Evolutionary conservation across 768 basidiomycete genomes (phyloP), one percentile per base, ranked within the genome.

Genomic region (Hericium erinaceus): DNA sequence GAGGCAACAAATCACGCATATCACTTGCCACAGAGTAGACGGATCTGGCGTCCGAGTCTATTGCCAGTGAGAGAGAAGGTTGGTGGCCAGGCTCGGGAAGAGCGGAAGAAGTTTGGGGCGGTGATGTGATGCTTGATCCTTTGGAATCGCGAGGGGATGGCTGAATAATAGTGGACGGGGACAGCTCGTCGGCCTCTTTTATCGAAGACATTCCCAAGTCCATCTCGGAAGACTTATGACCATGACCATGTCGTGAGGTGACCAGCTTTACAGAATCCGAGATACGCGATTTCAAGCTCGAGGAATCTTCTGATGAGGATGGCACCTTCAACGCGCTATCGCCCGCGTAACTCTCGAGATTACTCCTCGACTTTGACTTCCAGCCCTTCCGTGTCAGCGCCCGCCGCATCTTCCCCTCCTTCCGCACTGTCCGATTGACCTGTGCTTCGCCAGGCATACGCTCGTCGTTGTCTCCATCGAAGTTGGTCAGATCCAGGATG

Each of bases 401-500:
- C 41, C 88, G 75, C 8, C 81, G 74, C n/a, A 80, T 60, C 63
- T 76, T 80, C 13, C 87, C 87, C 65, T 84, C 80, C 65, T 81
- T 80, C 67, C 75, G 77, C 37, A 91, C 69, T 33, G 68, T 70
- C 28, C 70, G 66, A 54, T 77, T 83, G 24, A 91, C 71, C 58
- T 71, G 68, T 9, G 66, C 72, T 62, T 89, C 87, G 8, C 79
- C 84, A 2, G 81, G 81, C 18, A 81, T 68, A 15, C 73, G 70
- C 13, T 77, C 71, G 58, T 87, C 81, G 46, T 84, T 74, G 60
- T 92, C 89, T 24, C 87, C 88, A 59, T 90, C 86, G 64, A 89
- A 92, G 64, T 89, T 85, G 4, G 87, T 87, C 58, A 86, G 70
- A 61, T 90, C 86, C 4, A 86, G 69, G 1, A 80, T 75, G 54